Conservation (phyloP, 2,329 filamentous ascomycete genomes). For the Xylaria sp. region DNA sequence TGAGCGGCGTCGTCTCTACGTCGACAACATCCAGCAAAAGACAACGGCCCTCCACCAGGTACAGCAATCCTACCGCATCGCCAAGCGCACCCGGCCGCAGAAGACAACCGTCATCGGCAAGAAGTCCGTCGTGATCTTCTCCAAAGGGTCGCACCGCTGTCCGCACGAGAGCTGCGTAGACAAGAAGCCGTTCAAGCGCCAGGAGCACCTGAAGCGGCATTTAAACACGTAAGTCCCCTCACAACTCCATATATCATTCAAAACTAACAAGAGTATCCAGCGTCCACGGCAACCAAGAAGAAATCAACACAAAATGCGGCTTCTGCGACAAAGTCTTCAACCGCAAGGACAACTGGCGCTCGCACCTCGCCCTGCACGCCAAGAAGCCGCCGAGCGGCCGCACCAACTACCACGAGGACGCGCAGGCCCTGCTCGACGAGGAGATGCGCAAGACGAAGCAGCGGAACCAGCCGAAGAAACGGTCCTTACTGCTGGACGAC, state of each 20-base stretch:
- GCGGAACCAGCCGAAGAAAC: slow-evolving; percentile 23
- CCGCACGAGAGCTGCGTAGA: slow-evolving; percentile 40
- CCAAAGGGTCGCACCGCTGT: slow-evolving; percentile 36
- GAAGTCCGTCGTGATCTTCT: slow-evolving; percentile 22
- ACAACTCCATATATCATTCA: neutral
- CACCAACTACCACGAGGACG: slow-evolving; percentile 30
- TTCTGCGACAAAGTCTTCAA: slow-evolving; percentile 32
- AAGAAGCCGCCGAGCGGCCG: slow-evolving; percentile 30
- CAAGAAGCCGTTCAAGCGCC: slow-evolving; percentile 42
- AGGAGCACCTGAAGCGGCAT: slow-evolving; percentile 53
- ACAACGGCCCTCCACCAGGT: slow-evolving; percentile 40
- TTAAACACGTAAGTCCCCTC: slow-evolving; percentile 39
- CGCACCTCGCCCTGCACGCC: slow-evolving; percentile 37
- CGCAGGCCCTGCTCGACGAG: slow-evolving; percentile 23
- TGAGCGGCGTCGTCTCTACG: slow-evolving; percentile 37
- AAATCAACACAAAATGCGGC: slow-evolving; percentile 19
- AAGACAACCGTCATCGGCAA: slow-evolving; percentile 14
- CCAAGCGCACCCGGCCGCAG: slow-evolving; percentile 16
- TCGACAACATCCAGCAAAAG: slow-evolving; percentile 41
- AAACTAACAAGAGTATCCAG: slow-evolving; percentile 29
- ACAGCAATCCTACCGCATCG: slow-evolving; percentile 29
- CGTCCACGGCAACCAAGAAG: slow-evolving; percentile 22
- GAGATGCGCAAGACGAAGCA: slow-evolving; percentile 25
- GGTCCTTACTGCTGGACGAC: slow-evolving; percentile 16
- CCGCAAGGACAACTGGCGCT: slow-evolving; percentile 36